These are phyloP conservation scores for Ogataea angusta DNA, from an alignment of 805 yeast species.

Conservation along the genomic window DNA sequence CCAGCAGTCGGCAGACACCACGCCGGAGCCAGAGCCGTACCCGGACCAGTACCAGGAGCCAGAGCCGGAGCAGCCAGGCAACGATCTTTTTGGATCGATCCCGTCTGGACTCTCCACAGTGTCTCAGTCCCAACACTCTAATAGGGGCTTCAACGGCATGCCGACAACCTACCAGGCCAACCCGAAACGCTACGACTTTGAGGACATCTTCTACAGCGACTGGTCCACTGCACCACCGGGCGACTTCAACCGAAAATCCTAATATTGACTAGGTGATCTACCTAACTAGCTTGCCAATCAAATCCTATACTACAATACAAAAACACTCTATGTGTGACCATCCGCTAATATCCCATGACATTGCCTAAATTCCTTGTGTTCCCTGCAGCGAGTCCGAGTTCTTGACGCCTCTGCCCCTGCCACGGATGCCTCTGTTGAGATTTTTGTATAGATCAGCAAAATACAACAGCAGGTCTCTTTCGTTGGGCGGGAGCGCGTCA, in stretches of 20 bases:
- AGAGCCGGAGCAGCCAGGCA: slow-evolving; percentile 1
- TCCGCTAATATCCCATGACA: neutral
- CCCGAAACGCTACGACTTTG: slow-evolving; percentile 24
- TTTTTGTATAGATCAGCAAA: slow-evolving; percentile 82
- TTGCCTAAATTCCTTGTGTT: neutral
- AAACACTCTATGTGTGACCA: slow-evolving; percentile 2
- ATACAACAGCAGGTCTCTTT: slow-evolving; percentile 68
- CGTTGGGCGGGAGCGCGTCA: slow-evolving; percentile 51
- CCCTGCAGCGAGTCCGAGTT: slow-evolving; percentile 6
- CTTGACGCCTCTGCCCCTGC: slow-evolving; percentile 62
- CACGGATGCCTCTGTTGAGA: slow-evolving; percentile 86
- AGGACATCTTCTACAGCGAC: slow-evolving; percentile 28
- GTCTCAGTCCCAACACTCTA: slow-evolving; percentile 27
- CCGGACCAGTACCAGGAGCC: slow-evolving; percentile 4
- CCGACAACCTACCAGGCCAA: slow-evolving; percentile 19
- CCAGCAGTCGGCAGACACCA: slow-evolving; percentile 11
- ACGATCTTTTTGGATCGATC: slow-evolving; percentile 23
- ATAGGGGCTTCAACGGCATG: slow-evolving; percentile 29
- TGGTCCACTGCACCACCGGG: slow-evolving; percentile 24
- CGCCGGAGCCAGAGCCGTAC: slow-evolving; percentile 13
- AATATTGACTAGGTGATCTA: neutral
- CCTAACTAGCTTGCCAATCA: neutral
- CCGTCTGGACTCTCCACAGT: slow-evolving; percentile 34
- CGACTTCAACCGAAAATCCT: slow-evolving; percentile 14
- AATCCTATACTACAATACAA: slow-evolving; percentile 7